These are phyloP conservation scores for Cordyceps cicadae DNA, from an alignment of 2,329 filamentous ascomycete species.

Conservation along the genomic window DNA sequence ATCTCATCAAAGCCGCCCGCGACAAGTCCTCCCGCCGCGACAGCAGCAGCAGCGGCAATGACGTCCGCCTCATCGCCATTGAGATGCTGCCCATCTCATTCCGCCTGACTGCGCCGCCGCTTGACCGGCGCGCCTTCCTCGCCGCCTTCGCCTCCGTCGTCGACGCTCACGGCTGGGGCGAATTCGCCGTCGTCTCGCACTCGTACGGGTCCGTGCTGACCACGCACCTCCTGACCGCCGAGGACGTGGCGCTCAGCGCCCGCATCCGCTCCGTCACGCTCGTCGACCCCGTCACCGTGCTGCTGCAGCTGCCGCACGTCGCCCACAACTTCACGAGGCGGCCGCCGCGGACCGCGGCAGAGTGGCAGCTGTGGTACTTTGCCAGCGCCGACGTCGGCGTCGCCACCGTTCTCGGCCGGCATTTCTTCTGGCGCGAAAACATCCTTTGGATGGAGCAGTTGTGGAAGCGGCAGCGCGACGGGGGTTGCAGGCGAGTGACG, in stretches of 20 bases:
- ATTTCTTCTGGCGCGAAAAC: constrained; percentile 67
- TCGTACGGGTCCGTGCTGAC: constrained; percentile 57
- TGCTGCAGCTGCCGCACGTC: constrained; percentile 61
- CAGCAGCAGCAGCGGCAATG: constrained; percentile 19
- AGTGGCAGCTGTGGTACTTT: constrained; percentile 64
- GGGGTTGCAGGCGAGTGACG: constrained; percentile 34
- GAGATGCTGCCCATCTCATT: constrained; percentile 60
- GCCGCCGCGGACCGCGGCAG: constrained; percentile 48
- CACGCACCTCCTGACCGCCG: constrained; percentile 50
- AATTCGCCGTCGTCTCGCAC: constrained; percentile 54
- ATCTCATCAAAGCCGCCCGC: constrained; percentile 34
- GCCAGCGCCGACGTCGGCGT: constrained; percentile 60
- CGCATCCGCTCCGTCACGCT: constrained; percentile 42
- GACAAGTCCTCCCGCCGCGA: constrained; percentile 15
- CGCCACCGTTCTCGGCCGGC: constrained; percentile 52
- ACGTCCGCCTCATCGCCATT: constrained; percentile 54
- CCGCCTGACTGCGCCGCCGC: constrained; percentile 48
- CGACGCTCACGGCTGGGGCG: constrained; percentile 45
- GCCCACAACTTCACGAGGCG: constrained; percentile 62
- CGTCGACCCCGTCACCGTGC: constrained; percentile 55
- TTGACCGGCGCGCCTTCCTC: constrained; percentile 45
- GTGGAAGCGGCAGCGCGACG: constrained; percentile 17
- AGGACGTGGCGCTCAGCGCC: constrained; percentile 31
- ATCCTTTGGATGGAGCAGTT: constrained; percentile 63
- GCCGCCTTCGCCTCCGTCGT: constrained; percentile 49